A percentile compares a stretch with the other conserved stretches of the same genome.
phyloP scores from a whole-genome alignment of 2,329 filamentous ascomycete species.

The Fusarium burgessii region DNA sequence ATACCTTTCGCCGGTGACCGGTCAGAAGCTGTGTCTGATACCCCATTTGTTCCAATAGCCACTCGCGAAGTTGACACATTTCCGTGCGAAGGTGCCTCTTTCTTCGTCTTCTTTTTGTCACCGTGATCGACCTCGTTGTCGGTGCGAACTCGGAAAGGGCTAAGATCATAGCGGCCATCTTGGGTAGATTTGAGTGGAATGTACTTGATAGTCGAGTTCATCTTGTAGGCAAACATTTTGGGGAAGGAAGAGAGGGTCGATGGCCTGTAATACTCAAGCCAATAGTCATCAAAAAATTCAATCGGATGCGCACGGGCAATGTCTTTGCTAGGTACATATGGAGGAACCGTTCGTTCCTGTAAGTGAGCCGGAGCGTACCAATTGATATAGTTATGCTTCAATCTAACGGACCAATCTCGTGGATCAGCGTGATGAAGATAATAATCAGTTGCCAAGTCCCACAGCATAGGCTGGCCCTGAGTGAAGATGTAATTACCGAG shows the following conservation, averaged over 20 bases:
- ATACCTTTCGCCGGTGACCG: slow-evolving; percentile 60
- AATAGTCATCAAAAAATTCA: slow-evolving; percentile 88
- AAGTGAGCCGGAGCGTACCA: slow-evolving; percentile 88
- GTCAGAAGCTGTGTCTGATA: slow-evolving; percentile 55
- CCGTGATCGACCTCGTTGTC: slow-evolving; percentile 69
- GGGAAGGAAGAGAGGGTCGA: slow-evolving; percentile 87
- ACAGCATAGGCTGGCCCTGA: slow-evolving; percentile 92
- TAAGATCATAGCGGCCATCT: slow-evolving; percentile 83
- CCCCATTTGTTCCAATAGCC: slow-evolving; percentile 52
- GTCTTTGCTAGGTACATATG: slow-evolving; percentile 54
- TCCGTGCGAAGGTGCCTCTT: slow-evolving; percentile 74
- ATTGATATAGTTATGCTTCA: slow-evolving; percentile 79
- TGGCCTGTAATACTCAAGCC: slow-evolving; percentile 96
- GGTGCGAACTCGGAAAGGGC: slow-evolving; percentile 85
- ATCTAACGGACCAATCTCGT: slow-evolving; percentile 73
- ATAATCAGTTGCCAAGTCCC: slow-evolving; percentile 95
- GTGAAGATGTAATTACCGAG: slow-evolving; percentile 94
- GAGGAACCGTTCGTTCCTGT: slow-evolving; percentile 68
- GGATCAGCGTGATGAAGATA: slow-evolving; percentile 94
- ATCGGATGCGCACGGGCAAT: slow-evolving; percentile 59
- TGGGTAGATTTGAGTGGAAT: slow-evolving; percentile 80
- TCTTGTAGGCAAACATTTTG: slow-evolving; percentile 92
- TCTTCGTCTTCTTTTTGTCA: slow-evolving; percentile 72
- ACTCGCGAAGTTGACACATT: slow-evolving; percentile 63
- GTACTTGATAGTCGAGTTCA: slow-evolving; percentile 90